These are phyloP conservation scores for Syzygium aqueum DNA, from an alignment of 345 rosid species.

Conservation along the genomic window DNA sequence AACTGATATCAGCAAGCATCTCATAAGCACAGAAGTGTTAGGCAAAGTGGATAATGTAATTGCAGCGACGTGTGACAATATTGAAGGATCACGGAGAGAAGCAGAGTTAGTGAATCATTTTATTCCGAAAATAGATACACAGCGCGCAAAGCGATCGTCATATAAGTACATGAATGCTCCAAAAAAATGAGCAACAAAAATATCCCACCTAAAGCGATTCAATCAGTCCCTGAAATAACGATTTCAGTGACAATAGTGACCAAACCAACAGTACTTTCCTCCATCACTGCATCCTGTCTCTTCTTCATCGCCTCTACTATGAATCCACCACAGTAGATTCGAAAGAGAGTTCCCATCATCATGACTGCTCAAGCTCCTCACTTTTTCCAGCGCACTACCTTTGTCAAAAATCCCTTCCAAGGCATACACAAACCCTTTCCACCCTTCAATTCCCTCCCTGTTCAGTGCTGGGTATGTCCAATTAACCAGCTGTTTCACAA, in stretches of 20 bases:
- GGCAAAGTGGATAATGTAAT: not conserved
- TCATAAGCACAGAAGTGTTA: not conserved
- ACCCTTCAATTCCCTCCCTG: slow-evolving; percentile 73
- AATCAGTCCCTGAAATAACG: not conserved
- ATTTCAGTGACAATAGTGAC: slow-evolving; percentile 55
- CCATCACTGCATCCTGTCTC: slow-evolving; percentile 26
- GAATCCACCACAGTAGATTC: slow-evolving; percentile 91
- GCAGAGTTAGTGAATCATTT: not conserved
- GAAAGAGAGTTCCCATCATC: slow-evolving; percentile 79
- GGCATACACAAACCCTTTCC: slow-evolving; percentile 87
- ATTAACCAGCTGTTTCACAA: slow-evolving; percentile 55
- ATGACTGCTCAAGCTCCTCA: slow-evolving; percentile 35
- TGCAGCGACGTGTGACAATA: not conserved
- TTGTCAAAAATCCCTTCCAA: slow-evolving; percentile 66
- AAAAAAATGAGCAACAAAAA: not conserved
- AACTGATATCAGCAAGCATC: not conserved
- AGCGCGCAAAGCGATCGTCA: not conserved
- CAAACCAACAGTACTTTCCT: slow-evolving; percentile 62
- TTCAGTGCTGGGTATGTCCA: slow-evolving; percentile 69
- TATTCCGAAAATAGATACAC: not conserved
- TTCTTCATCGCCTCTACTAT: slow-evolving; percentile 42
- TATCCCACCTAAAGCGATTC: not conserved
- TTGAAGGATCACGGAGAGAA: not conserved
- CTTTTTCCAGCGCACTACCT: slow-evolving; percentile 57
- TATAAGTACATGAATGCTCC: not conserved